Base-by-base conservation (phyloP, 1,139 yeast species). In the Saccharomyces hybrid region DNA sequence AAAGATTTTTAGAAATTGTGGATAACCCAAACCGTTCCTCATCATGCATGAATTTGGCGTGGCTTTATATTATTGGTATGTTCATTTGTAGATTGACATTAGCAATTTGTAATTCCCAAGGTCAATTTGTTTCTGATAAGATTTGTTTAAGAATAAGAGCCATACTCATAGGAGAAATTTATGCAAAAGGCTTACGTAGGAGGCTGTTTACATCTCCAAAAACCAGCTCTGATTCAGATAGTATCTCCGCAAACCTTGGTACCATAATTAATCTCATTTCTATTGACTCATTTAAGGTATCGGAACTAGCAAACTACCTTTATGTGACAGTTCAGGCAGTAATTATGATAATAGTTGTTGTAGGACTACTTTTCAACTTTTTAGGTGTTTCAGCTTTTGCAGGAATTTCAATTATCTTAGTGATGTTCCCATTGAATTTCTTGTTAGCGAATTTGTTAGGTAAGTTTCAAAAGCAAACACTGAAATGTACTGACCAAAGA, bases 171-270 rank as follows among this genome's bases (percentile, higher is more conserved):
- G 27, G 47, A 23, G 46, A 34, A 49, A 49, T 49, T 7, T 49
- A 49, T 26, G 5, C 16, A 13, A 49, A 49, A 41, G 46, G 34
- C 13, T 14, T 49, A 20, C 42, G 51, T 14, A 25, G 29, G n/a
- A 49, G 20, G n/a, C 7, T 38, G 13, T 38, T 38, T 20, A 5
- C 44, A 38, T 11, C 44, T 9, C 44, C n/a, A 23, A 38, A 20
- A 38, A 20, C 13, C 25, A 38, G 70, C 50, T 75, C 31, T 5
- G 52, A 52, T 11, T 26, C 38, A 28, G 41, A 46, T 23, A 73
- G 72, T 23, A 64, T 69, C 2, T 74, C 80, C 44, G 83, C 87
- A 47, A 93, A 89, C 67, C 71, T 88, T 56, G 99, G 99, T 61
- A 91, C 51, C n/a, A 34, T 52, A 23, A 52, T 52, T 27, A 78